Base-by-base conservation (phyloP, 2,329 filamentous ascomycete genomes). In the Aureobasidium leucospermi region DNA sequence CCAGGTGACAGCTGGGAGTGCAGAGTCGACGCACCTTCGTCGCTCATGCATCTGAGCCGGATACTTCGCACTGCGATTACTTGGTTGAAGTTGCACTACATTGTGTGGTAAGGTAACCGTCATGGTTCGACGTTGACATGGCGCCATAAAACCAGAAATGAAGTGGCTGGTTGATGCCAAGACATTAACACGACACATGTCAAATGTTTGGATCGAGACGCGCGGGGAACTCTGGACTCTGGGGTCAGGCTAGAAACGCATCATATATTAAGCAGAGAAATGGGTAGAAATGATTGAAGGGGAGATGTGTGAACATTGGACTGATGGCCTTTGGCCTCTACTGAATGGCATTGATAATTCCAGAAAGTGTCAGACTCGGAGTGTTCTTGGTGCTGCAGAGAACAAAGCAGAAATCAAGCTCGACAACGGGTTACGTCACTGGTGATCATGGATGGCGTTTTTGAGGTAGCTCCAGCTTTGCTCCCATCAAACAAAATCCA, bases 161-260 rank as follows among this genome's bases (percentile, higher is more conserved):
- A 39, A 29, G 48, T 52, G 48, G 48, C 48, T 52, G 48, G 48
- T 29, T 11, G 7, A 51, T 52, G 48, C 48, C 48, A 52, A 52
- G 48, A 38, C n/a, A 38, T 52, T 7, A 16, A 41, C 32, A 29
- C 34, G 16, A 52, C 10, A 38, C 34, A 41, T 31, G 48, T 52
- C 48, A 16, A 51, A 9, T 47, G 45, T 47, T 47, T 47, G 45
- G 45, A 13, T 9, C 34, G 13, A 36, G 8, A 15, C 15, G 45
- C 34, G 48, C 13, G 48, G 48, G 48, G 48, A 52, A 31, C 9
- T 23, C 23, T 23, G 23, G 9, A 32, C 2, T 39, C 48, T 52
- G 48, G 48, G 48, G 48, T 51, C 5, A 29, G 34, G 42, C 42
- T 29, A 29, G 15, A 52, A 34, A 52, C 23, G 36, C 48, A 31